These are phyloP conservation scores for Scedosporium aurantiacum DNA, from an alignment of 2,329 filamentous ascomycete genomes.

Conservation along the genomic window DNA sequence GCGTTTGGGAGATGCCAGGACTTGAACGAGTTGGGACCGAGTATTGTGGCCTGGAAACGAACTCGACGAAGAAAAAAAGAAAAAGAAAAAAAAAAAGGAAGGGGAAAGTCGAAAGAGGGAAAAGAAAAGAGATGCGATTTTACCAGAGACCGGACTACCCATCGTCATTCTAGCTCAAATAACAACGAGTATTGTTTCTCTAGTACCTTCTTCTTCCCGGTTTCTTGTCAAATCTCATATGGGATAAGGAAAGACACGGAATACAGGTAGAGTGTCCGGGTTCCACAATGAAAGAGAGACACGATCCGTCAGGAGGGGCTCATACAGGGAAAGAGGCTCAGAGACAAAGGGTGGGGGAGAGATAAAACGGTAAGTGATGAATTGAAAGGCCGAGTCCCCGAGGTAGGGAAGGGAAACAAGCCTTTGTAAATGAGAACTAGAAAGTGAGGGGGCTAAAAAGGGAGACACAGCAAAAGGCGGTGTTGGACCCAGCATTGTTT, in stretches of 20 bases:
- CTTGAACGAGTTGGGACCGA: too few relatives aligned
- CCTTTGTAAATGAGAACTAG: background rate
- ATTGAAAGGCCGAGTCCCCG: background rate
- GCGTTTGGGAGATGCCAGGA: too few relatives aligned
- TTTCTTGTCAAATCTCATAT: background rate
- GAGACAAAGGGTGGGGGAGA: background rate
- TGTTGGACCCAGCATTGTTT: background rate
- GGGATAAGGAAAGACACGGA: background rate
- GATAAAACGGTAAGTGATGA: background rate
- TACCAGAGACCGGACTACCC: too few relatives aligned
- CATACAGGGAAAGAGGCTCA: background rate
- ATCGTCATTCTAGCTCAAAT: too few relatives aligned
- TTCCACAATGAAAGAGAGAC: background rate
- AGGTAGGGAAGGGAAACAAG: background rate
- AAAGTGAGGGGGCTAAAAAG: background rate
- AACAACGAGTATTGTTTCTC: too few relatives aligned
- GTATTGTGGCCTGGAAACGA: too few relatives aligned
- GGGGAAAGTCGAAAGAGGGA: too few relatives aligned
- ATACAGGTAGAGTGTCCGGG: background rate
- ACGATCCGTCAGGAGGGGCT: background rate
- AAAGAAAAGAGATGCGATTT: background rate
- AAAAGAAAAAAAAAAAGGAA: too few relatives aligned
- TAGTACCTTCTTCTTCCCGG: background rate
- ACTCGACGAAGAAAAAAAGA: too few relatives aligned
- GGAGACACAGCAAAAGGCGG: background rate